phyloP scores from a whole-genome alignment of 371 early-diverging fungal species.

The Syncephalis fuscata region DNA sequence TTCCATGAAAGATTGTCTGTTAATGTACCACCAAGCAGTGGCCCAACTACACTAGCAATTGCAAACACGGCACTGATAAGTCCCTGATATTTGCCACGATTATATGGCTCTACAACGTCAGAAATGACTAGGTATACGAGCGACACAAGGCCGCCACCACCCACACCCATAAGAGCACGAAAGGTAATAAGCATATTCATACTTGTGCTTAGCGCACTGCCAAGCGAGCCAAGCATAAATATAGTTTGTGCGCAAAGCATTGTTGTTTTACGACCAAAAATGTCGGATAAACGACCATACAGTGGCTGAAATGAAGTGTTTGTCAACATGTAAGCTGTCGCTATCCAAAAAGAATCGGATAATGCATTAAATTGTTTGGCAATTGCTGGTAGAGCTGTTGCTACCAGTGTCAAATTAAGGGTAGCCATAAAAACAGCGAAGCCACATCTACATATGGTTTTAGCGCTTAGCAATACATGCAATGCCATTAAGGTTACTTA shows the following conservation, averaged over 20 bases:
- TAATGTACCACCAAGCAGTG: constrained; percentile 29
- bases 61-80: constrained; percentile 17
- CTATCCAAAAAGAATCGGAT: constrained; percentile 22
- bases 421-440: constrained; percentile 45
- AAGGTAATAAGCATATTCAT: constrained; percentile 36
- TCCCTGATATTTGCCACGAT: constrained; percentile 40
- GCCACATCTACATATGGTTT: too few species aligned
- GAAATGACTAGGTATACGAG: constrained; percentile 5
- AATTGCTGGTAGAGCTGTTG: constrained; percentile 20
- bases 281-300: constrained; percentile 30
- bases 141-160: constrained; percentile 52
- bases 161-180: constrained; percentile 36
- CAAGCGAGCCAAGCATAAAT: constrained; percentile 31
- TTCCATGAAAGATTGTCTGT: constrained; percentile 26
- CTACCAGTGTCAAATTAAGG: constrained; percentile 28
- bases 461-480: background rate
- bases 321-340: constrained; percentile 14
- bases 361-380: constrained; percentile 13
- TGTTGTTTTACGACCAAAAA: constrained; percentile 44
- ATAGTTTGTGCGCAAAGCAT: constrained; percentile 29
- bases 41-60: constrained; percentile 23
- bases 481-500: background rate
- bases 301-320: constrained; percentile 24
- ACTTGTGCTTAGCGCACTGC: constrained; percentile 30
- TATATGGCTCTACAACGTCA: constrained; percentile 30